Conservation (phyloP, 228 moss, liverwort and hornwort genomes). For the Sphagnum magellanicum region DNA sequence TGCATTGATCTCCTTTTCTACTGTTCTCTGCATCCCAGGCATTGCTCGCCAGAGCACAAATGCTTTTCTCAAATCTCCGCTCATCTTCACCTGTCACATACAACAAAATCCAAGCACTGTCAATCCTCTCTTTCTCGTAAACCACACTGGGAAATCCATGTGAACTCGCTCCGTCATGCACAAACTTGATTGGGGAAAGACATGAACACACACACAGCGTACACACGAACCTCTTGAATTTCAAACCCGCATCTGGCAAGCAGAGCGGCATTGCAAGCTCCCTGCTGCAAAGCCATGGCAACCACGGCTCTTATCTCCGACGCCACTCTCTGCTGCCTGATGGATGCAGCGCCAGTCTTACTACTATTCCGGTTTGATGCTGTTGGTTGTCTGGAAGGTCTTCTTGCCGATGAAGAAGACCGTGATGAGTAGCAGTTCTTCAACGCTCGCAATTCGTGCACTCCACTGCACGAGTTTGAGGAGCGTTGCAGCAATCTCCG, state of each 20-base stretch:
- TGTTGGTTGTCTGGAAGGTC: constrained; percentile 10
- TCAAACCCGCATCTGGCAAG: constrained; percentile 74
- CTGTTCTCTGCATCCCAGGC: constrained; percentile 71
- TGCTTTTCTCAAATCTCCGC: constrained; percentile 74
- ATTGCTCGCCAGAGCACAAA: constrained; percentile 67
- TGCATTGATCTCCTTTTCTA: constrained; percentile 61
- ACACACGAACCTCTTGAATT: constrained; percentile 34
- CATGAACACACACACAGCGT: too few relatives aligned
- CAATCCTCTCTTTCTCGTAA: background rate
- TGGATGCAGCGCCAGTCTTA: constrained; percentile 26
- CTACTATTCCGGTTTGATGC: constrained; percentile 2
- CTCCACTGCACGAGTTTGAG: too few relatives aligned
- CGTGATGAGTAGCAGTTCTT: too few relatives aligned
- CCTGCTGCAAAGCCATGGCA: constrained; percentile 63
- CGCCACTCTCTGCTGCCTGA: constrained; percentile 71
- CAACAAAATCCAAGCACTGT: background rate
- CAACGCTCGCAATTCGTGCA: too few relatives aligned
- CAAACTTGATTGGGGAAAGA: too few relatives aligned
- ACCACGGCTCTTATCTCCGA: constrained; percentile 62
- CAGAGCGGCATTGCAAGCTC: constrained; percentile 48
- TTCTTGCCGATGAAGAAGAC: constrained; percentile 9
- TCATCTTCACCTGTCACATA: constrained; percentile 69
- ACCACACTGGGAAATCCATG: background rate
- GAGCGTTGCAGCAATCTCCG: too few relatives aligned
- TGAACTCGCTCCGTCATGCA: too few relatives aligned